These are phyloP conservation scores for Lachancea sp. DNA, from an alignment of 805 yeast genomes.

Conservation along the genomic window DNA sequence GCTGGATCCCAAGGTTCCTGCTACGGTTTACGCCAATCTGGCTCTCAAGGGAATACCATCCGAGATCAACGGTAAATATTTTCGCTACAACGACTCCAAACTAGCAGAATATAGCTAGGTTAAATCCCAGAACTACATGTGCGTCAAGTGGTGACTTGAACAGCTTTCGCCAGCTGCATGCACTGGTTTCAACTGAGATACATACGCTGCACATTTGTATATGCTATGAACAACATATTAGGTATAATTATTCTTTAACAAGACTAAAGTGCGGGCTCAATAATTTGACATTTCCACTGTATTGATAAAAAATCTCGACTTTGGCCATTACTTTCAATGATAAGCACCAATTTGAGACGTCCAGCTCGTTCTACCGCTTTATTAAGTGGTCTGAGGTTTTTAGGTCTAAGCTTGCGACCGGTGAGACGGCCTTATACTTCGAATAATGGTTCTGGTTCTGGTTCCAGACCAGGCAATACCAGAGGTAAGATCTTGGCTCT, in stretches of 20 bases:
- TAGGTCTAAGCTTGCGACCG: background rate
- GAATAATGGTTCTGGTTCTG: constrained; percentile 1
- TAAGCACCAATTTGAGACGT: background rate
- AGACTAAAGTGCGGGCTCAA: too few species aligned
- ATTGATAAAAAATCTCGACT: too few species aligned
- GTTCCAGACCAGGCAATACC: constrained; percentile 1
- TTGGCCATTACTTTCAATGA: too few species aligned
- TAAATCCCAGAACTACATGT: too few species aligned
- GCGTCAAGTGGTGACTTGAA: too few species aligned
- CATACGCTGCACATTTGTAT: too few species aligned
- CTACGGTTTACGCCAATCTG: constrained; percentile 57
- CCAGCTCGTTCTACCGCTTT: background rate
- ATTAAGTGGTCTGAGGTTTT: background rate
- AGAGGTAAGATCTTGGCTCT: constrained; percentile 35
- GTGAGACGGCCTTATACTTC: constrained; percentile 4
- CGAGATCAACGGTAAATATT: constrained; percentile 58
- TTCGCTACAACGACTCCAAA: constrained; percentile 49
- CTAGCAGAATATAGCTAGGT: constrained; percentile 11
- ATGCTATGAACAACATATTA: too few species aligned
- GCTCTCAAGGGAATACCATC: constrained; percentile 53
- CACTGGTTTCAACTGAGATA: too few species aligned
- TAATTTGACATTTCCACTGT: too few species aligned
- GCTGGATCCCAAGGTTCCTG: constrained; percentile 68
- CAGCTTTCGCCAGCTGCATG: too few species aligned
- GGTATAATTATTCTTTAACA: too few species aligned